Conservation (phyloP, 345 rosid species). For the Psidium friedrichsthalianum region DNA sequence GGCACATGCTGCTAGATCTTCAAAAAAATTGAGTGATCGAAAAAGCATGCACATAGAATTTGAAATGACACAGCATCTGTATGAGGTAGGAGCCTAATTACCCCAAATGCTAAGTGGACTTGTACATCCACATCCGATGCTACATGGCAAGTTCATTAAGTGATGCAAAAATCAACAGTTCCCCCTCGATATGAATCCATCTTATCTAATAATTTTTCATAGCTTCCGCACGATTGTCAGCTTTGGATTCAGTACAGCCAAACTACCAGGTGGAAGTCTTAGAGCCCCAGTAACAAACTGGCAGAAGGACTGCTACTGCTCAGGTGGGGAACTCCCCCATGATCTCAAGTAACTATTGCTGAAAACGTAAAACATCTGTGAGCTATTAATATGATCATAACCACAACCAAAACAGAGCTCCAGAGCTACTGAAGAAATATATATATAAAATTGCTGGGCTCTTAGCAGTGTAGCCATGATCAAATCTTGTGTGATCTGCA, state of each 20-base stretch:
- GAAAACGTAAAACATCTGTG: background rate
- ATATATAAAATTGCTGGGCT: conserved; percentile 86
- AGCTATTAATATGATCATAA: background rate
- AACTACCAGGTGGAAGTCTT: conserved; percentile 97
- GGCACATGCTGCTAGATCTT: background rate
- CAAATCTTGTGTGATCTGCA: conserved; percentile 88
- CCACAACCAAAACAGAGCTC: background rate
- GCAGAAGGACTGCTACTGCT: conserved; percentile 96
- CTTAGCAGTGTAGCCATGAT: conserved; percentile 96
- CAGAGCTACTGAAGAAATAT: conserved; percentile 10
- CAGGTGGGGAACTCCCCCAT: conserved; percentile 97
- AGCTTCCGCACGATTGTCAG: conserved; percentile 98
- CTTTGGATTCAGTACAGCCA: conserved; percentile 92
- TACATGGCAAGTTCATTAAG: background rate
- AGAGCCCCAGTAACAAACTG: conserved; percentile 99
- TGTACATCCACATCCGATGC: background rate
- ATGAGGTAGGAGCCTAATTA: background rate
- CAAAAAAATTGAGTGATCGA: background rate
- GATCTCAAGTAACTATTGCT: conserved; percentile 72
- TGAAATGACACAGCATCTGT: background rate
- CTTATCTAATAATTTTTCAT: conserved; percentile 3
- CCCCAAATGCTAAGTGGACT: background rate
- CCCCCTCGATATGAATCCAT: background rate
- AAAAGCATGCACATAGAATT: background rate
- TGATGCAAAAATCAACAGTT: background rate